Base-by-base conservation (phyloP, 129 eudicot genomes). In the Flaveria robusta region DNA sequence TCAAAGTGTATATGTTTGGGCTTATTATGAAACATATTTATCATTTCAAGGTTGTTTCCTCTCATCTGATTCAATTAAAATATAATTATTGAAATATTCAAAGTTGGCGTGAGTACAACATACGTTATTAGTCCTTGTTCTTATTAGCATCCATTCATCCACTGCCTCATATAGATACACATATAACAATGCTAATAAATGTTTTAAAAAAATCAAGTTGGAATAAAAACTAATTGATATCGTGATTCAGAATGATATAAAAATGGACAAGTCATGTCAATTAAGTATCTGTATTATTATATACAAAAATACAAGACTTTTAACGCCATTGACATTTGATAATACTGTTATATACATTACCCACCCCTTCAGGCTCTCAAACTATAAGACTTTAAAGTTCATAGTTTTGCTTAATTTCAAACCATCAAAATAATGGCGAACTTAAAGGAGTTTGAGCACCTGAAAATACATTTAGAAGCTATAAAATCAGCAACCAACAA, bases 401-500 rank as follows among this genome's bases (percentile, higher is more conserved):
- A 5, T 41, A 9, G 46, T 41, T 41, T 6, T 49, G n/a, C 55
- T 14, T n/a, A n/a, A n/a, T n/a, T 49, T 49, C 55, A 49, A 49
- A 49, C 55, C 60, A 54, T 54, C 24, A 19, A 18, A 43, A 3
- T 47, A 4, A 68, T 42, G 72, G 19, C 55, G 19, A 34, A 37
- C 54, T 6, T 56, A 11, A 54, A 72, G 37, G 39, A 55, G 8
- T 56, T 72, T 19, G 76, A 72, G 27, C 29, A 72, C 67, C 68
- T 72, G 1, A 55, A 72, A 55, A 72, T 72, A 56, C 52, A 20
- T 55, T 8, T 56, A 39, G 52, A 72, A 54, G 66, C 29, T 55
- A 31, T 72, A 19, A 58, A 37, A 55, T 18, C 26, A 9, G 81
- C 89, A 16, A 82, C 86, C 7, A 27, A 65, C 29, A 49, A 79